Base-by-base conservation (phyloP, 2,329 filamentous ascomycete genomes). In the Chaetomium sp. region DNA sequence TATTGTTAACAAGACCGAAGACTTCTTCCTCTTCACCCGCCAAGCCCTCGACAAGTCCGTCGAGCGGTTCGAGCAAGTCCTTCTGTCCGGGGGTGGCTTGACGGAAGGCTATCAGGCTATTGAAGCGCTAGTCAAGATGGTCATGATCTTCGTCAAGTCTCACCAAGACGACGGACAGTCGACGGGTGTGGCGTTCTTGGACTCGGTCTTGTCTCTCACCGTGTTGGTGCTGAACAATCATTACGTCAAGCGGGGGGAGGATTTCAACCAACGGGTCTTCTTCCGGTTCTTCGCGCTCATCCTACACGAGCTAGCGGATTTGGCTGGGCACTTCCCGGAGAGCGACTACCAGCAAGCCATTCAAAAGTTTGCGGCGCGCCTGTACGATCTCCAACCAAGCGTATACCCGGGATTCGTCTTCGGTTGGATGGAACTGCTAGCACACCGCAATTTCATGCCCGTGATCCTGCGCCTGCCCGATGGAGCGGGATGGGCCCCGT, bases 251-350 rank as follows among this genome's bases (percentile, higher is more conserved):
- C 87, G 90, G 54, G 90, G 88, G 4, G 93, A 97, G 61, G 85
- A 83, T 47, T 93, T 96, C 80, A 94, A 92, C 72, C 90, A 94
- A 73, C 89, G 92, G 67, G 88, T 96, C 33, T 98, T 97, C 81
- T 95, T 93, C 84, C 88, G 94, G 54, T 83, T 99, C 50, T 90
- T 97, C 74, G 94, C 92, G 0, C 81, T 90, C 72, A 83, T 97
- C 56, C 83, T 99, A 4, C 91, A 90, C 75, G 90, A 95, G 70
- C 84, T 94, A 63, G 82, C 86, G 31, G 74, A 80, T 55, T 80
- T 85, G 56, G 83, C 83, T 13, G 82, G 87, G 66, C 83, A 88
- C 63, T 74, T 89, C 38, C 75, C 82, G 54, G 82, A 88, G 62
- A 77, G 84, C 23, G 89, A 92, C 70, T 85, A 86, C 67, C 81